These are phyloP conservation scores for Knoxia roxburghii DNA, from an alignment of 257 asterid species.

Conservation along the genomic window DNA sequence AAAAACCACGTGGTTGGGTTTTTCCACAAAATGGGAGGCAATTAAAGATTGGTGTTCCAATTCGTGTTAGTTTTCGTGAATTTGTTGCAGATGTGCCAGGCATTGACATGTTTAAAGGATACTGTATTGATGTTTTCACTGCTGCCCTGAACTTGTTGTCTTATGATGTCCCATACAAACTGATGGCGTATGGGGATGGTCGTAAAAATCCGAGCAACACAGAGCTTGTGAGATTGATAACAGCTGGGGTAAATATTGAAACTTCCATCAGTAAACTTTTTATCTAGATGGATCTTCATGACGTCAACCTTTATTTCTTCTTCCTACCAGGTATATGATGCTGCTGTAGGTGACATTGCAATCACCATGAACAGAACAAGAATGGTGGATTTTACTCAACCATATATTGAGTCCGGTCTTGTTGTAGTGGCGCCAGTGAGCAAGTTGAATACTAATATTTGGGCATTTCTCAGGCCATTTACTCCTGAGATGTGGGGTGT, in stretches of 20 bases:
- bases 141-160: conserved; percentile 51
- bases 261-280: neutral
- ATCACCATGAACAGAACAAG: conserved; percentile 48
- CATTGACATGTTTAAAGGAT: conserved; percentile 35
- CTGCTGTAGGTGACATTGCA: conserved; percentile 57
- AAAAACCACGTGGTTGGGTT: conserved; percentile 66
- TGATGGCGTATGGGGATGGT: conserved; percentile 47
- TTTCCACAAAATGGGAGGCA: conserved; percentile 43
- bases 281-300: neutral
- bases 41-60: conserved; percentile 51
- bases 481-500: conserved; percentile 43
- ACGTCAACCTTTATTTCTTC: neutral
- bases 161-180: conserved; percentile 47
- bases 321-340: conserved; percentile 39
- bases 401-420: conserved; percentile 54
- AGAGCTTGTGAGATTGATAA: conserved; percentile 40
- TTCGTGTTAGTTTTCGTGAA: conserved; percentile 41
- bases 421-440: conserved; percentile 49
- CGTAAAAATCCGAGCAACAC: conserved; percentile 36
- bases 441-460: conserved; percentile 33
- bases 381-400: conserved; percentile 62
- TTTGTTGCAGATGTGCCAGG: conserved; percentile 34
- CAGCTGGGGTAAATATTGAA: conserved; percentile 32
- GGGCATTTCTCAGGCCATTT: conserved; percentile 52
- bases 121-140: conserved; percentile 51